Percentiles rank a stretch among this genome's conserved stretches.
Evolutionary conservation across 2,329 filamentous ascomycete genomes (phyloP).

Genomic region (Lojkania enalia): DNA sequence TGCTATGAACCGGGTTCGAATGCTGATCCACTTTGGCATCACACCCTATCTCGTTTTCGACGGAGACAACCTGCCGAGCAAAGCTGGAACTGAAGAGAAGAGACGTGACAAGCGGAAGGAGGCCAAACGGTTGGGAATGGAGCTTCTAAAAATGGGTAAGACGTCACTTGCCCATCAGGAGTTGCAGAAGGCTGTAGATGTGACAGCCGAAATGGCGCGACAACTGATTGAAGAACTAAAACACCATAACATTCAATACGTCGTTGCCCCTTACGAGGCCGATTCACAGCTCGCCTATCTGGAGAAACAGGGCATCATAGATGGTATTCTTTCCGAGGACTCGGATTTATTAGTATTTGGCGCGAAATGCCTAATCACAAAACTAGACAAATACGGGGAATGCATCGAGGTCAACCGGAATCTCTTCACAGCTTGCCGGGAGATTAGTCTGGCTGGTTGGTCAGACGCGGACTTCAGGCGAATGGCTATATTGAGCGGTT

Average conservation of each 20-base stretch:
- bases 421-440: slow-evolving; percentile 85
- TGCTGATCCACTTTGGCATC: slow-evolving; percentile 91
- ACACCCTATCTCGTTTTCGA: slow-evolving; percentile 97
- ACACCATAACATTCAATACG: slow-evolving; percentile 74
- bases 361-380: slow-evolving; percentile 85
- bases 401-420: slow-evolving; percentile 88
- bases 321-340: slow-evolving; percentile 92
- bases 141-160: slow-evolving; percentile 81
- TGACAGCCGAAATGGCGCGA: slow-evolving; percentile 94
- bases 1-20: slow-evolving; percentile 84
- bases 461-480: slow-evolving; percentile 85
- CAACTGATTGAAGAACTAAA: slow-evolving; percentile 91
- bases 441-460: slow-evolving; percentile 89
- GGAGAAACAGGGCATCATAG: slow-evolving; percentile 79
- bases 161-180: slow-evolving; percentile 78
- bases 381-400: slow-evolving; percentile 90
- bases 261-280: slow-evolving; percentile 96
- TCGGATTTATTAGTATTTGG: slow-evolving; percentile 96
- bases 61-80: slow-evolving; percentile 92
- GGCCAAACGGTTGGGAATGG: slow-evolving; percentile 73
- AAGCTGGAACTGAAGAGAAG: slow-evolving; percentile 80
- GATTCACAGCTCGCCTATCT: slow-evolving; percentile 96
- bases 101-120: slow-evolving; percentile 76
- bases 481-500: slow-evolving; percentile 96
- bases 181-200: slow-evolving; percentile 91